Evolutionary conservation across 1,284 basidiomycete species (phyloP).

Genomic region (Erythrobasidium hasegawianum): DNA sequence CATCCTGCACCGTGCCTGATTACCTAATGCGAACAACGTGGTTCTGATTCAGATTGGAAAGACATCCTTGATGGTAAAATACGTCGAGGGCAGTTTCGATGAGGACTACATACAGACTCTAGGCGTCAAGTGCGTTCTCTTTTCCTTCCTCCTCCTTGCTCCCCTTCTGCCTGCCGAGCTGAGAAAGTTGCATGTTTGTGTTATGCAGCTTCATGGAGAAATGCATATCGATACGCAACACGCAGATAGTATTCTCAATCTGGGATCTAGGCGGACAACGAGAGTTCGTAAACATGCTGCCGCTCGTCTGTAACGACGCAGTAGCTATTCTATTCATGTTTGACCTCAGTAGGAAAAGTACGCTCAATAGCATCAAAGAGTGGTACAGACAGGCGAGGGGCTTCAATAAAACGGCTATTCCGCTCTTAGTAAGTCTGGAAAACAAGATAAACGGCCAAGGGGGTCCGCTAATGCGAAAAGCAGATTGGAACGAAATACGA

Average conservation of each 20-base stretch:
- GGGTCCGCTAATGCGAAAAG: neutral
- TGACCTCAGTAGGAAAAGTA: constrained; percentile 92
- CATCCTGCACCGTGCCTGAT: constrained; percentile 15
- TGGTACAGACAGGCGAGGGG: constrained; percentile 98
- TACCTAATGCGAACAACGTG: too few relatives aligned
- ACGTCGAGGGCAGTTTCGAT: constrained; percentile 72
- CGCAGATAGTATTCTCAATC: constrained; percentile 97
- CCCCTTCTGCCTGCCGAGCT: constrained; percentile 11
- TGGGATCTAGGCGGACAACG: constrained; percentile 96
- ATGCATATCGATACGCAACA: constrained; percentile 96
- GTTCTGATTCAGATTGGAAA: constrained; percentile 28
- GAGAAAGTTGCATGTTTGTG: neutral
- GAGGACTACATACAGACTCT: constrained; percentile 99
- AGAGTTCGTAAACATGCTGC: constrained; percentile 93
- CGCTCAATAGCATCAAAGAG: constrained; percentile 92
- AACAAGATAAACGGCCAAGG: neutral
- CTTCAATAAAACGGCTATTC: constrained; percentile 98
- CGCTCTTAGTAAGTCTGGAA: constrained; percentile 59
- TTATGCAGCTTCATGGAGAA: constrained; percentile 50
- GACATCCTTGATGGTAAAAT: constrained; percentile 49
- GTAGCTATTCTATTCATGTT: constrained; percentile 99
- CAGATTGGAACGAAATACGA: constrained; percentile 91
- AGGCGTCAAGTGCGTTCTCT: constrained; percentile 40
- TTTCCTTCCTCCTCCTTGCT: neutral
- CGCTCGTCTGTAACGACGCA: constrained; percentile 95